These are phyloP conservation scores for Alternaria arbusti DNA, from an alignment of 2,329 filamentous ascomycete genomes.

Conservation along the genomic window DNA sequence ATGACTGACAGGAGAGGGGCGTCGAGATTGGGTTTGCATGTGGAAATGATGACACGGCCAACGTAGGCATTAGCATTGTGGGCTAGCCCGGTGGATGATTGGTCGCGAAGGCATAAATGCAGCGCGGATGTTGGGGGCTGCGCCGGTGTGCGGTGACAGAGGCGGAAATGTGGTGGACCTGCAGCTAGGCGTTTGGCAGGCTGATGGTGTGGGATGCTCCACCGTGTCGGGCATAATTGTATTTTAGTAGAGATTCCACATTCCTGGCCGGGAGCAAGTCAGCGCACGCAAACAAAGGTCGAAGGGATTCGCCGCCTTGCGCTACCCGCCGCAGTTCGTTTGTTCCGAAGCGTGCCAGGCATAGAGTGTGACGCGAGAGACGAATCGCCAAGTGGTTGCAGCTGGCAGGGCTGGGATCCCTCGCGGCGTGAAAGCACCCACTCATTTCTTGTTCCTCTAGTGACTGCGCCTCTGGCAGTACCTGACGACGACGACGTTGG, in stretches of 20 bases:
- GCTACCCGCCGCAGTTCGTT: not conserved
- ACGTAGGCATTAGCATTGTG: not conserved
- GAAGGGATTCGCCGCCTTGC: not conserved
- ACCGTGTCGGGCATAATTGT: not conserved
- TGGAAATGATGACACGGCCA: conserved; percentile 9
- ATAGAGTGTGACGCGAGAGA: not conserved
- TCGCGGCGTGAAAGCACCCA: conserved; percentile 8
- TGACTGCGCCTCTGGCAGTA: conserved; percentile 7
- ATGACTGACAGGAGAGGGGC: not conserved
- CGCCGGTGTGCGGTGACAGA: conserved; percentile 1
- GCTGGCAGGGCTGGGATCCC: conserved; percentile 9
- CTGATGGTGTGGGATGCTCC: not conserved
- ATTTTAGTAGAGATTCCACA: not conserved
- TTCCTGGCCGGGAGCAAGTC: not conserved
- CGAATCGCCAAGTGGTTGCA: conserved; percentile 5
- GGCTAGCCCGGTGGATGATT: not conserved
- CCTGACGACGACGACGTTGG: conserved; percentile 9
- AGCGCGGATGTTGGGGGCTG: not conserved
- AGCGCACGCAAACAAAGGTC: not conserved
- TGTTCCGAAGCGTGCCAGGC: not conserved
- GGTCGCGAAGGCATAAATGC: conserved; percentile 3
- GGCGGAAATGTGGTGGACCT: conserved; percentile 6
- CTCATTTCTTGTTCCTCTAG: conserved; percentile 13
- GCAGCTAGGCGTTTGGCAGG: conserved; percentile 10
- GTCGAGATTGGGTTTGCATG: conserved; percentile 3